Base-by-base conservation (phyloP, 306 rosid genomes). In the Alnus glutinosa region DNA sequence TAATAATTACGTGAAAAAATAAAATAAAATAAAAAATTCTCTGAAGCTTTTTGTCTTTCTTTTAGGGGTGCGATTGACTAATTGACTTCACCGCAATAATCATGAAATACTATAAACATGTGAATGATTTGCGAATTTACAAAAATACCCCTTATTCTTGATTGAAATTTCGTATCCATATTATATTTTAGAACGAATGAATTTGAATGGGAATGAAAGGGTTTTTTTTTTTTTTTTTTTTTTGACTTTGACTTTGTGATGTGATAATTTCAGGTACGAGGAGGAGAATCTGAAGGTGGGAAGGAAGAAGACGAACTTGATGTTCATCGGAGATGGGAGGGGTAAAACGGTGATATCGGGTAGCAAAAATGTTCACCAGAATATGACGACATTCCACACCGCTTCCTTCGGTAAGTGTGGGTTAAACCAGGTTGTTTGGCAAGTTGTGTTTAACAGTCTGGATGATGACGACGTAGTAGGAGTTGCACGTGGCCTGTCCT, bases 311-410 rank as follows among this genome's bases (percentile, higher is more conserved):
- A 88, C 57, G 1, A 91, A 93, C 52, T 74, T 91, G 77, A 93
- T 96, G 98, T 88, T 96, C 80, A 83, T 96, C 4, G 99, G 99
- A 3, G 99, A 93, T 2, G 99, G 99, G 32, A 89, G 72, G 88
- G 99, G 91, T 30, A 84, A 78, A 42, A 93, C 99, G 1, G 78
- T 88, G 52, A 93, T 96, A 14, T 78, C 98, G 0, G 99, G 99
- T 0, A 83, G 87, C 1, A 93, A 42, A 70, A 96, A 79, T 74
- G 76, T 86, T 12, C 0, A 0, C 11, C 55, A 87, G 1, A 72
- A 52, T 4, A 6, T 84, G 36, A 96, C 99, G n/a, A 96, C 99
- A 36, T 96, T 96, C 80, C 99, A 91, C 93, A 96, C 90, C 0
- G 99, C 99, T 5, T 74, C 93, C 7, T 96, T 96, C 9, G 99